phyloP scores from a whole-genome alignment of 148 eudicot species.

The Chenopodium suecicum region DNA sequence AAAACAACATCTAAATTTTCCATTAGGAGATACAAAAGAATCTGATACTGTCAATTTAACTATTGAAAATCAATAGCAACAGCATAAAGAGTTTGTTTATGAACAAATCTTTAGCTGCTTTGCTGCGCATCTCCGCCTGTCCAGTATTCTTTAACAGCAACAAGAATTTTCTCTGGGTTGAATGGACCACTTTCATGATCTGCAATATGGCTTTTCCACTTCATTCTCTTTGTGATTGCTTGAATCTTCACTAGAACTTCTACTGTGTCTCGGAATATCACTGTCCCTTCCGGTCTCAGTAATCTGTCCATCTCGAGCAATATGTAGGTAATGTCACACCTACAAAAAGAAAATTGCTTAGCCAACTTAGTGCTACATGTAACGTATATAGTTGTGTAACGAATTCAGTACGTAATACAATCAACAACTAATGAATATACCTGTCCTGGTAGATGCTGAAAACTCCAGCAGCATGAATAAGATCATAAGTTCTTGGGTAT shows the following conservation, averaged over 20 bases:
- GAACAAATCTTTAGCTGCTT: background rate
- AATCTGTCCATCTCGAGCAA: constrained; percentile 85
- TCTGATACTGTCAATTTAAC: background rate
- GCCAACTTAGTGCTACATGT: too few species aligned
- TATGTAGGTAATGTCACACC: constrained; percentile 72
- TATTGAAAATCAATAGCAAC: background rate
- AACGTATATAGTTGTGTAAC: too few species aligned
- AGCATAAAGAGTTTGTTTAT: background rate
- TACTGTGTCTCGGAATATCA: constrained; percentile 65
- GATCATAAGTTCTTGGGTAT: constrained; percentile 90
- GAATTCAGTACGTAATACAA: too few species aligned
- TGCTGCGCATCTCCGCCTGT: constrained; percentile 46
- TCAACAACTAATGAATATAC: constrained; percentile 25
- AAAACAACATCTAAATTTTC: background rate
- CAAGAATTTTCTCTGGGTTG: constrained; percentile 71
- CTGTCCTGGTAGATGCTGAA: constrained; percentile 77
- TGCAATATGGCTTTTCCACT: constrained; percentile 58
- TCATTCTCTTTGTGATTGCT: constrained; percentile 54
- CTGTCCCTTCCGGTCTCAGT: constrained; percentile 80
- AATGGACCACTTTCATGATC: constrained; percentile 90
- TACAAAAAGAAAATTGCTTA: constrained; percentile 7
- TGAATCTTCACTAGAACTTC: constrained; percentile 68
- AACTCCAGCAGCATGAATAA: constrained; percentile 77
- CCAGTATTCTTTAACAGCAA: constrained; percentile 78
- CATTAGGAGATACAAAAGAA: background rate